These are phyloP conservation scores for Eucalyptus erythrocorys DNA, from an alignment of 345 rosid genomes.

Conservation along the genomic window DNA sequence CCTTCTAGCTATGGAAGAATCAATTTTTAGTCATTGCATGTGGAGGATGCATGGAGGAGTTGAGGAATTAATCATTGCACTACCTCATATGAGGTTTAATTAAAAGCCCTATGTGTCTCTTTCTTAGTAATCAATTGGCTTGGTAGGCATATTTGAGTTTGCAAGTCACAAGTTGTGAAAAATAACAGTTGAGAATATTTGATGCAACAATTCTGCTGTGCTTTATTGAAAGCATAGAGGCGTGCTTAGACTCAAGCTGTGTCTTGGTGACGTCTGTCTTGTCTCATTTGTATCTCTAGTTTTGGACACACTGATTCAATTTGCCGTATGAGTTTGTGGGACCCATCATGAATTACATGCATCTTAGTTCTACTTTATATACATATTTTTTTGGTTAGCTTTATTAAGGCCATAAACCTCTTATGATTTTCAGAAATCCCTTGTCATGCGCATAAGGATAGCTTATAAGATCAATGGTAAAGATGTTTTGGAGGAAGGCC, in stretches of 20 bases:
- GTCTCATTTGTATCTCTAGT: neutral
- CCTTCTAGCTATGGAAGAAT: neutral
- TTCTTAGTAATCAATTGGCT: neutral
- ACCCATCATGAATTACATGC: neutral
- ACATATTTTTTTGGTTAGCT: neutral
- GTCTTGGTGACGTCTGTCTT: neutral
- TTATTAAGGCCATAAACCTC: neutral
- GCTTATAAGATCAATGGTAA: conserved; percentile 71
- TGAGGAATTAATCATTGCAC: neutral
- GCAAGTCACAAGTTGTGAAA: neutral
- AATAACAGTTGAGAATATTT: neutral
- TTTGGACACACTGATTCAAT: neutral
- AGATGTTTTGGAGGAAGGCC: conserved; percentile 89
- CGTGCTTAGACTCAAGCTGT: neutral
- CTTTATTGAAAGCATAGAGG: neutral
- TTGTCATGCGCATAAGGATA: conserved; percentile 87
- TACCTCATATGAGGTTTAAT: neutral
- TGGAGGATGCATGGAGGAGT: neutral
- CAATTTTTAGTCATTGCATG: neutral
- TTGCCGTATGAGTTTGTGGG: neutral
- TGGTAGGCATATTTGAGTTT: neutral
- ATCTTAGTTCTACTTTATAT: neutral
- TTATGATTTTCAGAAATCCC: conserved; percentile 63
- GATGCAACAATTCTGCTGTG: neutral
- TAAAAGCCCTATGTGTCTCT: neutral